Percentiles rank a stretch among this genome's conserved stretches.
Conservation (phyloP, 345 rosid species). For the Heritiera littoralis region DNA sequence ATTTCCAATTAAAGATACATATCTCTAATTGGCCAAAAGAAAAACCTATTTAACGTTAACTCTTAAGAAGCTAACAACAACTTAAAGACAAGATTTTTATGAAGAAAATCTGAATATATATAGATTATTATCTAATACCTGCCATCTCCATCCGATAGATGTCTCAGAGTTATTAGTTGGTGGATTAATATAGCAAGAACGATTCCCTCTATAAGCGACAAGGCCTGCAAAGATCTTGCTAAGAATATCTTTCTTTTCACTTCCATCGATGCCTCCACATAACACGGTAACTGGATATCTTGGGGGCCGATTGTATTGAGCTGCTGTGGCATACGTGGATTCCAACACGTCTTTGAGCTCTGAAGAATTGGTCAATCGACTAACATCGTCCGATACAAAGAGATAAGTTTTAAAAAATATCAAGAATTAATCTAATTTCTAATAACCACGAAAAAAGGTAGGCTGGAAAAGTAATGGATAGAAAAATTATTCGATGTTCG, state of each 20-base stretch:
- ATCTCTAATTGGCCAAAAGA: not conserved
- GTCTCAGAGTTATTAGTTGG: conserved; percentile 13
- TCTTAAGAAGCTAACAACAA: not conserved
- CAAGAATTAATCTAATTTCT: not conserved
- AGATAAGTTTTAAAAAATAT: not conserved
- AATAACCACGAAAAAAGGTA: too few relatives aligned
- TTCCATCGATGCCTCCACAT: conserved; percentile 35
- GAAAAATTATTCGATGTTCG: not conserved
- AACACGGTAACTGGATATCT: conserved; percentile 22
- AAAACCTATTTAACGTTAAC: not conserved
- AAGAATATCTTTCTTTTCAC: conserved; percentile 20
- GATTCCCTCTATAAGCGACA: conserved; percentile 8
- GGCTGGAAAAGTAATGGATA: too few relatives aligned
- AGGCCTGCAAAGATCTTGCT: conserved; percentile 33
- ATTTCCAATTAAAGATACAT: too few relatives aligned
- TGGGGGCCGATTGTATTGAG: conserved; percentile 35
- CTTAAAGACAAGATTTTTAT: not conserved
- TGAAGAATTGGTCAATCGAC: conserved; percentile 31
- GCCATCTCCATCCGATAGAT: conserved; percentile 40
- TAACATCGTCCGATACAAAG: not conserved
- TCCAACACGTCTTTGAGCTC: conserved; percentile 28
- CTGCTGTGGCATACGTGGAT: not conserved
- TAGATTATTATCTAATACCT: conserved; percentile 27
- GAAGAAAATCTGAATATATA: not conserved
- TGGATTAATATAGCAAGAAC: conserved; percentile 17